Conservation (phyloP, 2,329 filamentous ascomycete species). For the Diplodia intermedia region DNA sequence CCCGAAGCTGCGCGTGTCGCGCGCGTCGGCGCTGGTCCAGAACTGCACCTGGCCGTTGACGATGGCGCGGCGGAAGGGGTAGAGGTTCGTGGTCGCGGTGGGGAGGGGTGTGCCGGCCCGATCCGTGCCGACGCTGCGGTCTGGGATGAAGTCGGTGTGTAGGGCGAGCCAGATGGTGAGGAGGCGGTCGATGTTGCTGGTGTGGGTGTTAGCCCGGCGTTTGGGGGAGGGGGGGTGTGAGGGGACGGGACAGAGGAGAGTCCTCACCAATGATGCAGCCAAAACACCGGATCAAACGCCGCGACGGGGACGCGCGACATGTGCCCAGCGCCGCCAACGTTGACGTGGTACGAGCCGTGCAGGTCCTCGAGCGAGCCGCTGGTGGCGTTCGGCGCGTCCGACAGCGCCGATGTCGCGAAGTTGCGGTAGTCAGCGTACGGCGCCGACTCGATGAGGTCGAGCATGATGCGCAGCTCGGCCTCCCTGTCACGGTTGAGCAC, state of each 20-base stretch:
- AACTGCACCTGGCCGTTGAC: neutral
- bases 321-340: neutral
- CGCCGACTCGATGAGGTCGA: neutral
- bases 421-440: conserved; percentile 2
- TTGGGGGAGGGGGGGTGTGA: too few species aligned
- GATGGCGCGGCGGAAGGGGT: conserved; percentile 3
- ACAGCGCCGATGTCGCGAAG: neutral
- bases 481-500: neutral
- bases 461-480: neutral
- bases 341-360: neutral
- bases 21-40: neutral
- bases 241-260: neutral
- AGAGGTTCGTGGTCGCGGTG: neutral
- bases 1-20: neutral
- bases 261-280: neutral
- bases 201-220: too few species aligned
- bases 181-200: neutral
- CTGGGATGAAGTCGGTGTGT: neutral
- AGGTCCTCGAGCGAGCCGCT: neutral
- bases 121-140: neutral
- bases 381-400: neutral
- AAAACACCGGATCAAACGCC: neutral
- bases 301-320: neutral
- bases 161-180: neutral
- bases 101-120: neutral